These are phyloP conservation scores for Fusarium vanettenii DNA, from an alignment of 2,329 filamentous ascomycete species.

Conservation along the genomic window DNA sequence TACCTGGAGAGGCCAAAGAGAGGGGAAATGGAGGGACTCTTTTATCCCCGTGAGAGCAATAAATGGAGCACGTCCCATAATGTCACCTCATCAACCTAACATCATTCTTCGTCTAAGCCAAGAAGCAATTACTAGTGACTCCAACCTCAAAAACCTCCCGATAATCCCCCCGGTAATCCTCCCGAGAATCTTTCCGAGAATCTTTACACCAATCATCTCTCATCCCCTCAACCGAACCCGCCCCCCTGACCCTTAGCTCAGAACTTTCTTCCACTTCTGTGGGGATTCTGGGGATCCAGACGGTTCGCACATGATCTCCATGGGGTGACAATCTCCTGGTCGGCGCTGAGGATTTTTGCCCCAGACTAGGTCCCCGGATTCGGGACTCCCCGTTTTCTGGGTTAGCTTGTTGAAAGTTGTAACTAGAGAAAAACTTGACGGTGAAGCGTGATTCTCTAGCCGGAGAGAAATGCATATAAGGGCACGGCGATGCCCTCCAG, in stretches of 20 bases:
- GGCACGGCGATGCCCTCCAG: background rate
- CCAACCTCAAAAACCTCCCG: background rate
- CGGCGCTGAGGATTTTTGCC: background rate
- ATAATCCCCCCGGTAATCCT: background rate
- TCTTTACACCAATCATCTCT: background rate
- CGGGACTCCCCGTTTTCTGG: background rate
- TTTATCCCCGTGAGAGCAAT: background rate
- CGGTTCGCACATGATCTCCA: constrained; percentile 19
- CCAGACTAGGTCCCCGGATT: background rate
- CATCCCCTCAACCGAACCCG: background rate
- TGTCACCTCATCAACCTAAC: background rate
- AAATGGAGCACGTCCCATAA: background rate
- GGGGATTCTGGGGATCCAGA: constrained; percentile 14
- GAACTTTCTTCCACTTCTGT: constrained; percentile 9
- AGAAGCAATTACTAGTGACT: background rate
- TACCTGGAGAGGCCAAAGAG: background rate
- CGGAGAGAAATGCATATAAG: constrained; percentile 11
- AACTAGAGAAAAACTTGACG: background rate
- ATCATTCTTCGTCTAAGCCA: background rate
- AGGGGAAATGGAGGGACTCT: constrained; percentile 3
- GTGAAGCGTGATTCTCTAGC: background rate
- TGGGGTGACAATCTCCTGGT: constrained; percentile 21
- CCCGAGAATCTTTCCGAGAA: constrained; percentile 10
- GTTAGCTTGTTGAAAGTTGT: background rate
- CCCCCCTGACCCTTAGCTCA: background rate